Conservation (phyloP, 129 eudicot genomes). For the Flaveria robusta region DNA sequence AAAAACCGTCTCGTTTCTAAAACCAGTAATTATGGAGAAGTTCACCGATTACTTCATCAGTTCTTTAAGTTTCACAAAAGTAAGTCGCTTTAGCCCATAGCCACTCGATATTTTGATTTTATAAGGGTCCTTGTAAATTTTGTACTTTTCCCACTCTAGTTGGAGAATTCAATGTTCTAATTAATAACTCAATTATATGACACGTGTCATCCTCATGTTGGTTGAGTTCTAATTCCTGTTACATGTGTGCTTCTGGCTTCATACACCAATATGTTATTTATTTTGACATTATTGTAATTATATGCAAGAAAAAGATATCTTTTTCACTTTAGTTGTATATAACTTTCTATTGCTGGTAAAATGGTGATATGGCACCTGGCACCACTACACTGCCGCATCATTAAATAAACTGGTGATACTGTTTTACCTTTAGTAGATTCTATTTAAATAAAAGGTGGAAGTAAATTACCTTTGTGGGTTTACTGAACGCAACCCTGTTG, state of each 20-base stretch:
- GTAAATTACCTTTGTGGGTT: no score
- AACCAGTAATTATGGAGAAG: conserved; percentile 66
- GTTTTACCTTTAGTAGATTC: background rate
- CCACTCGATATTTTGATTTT: conserved; percentile 10
- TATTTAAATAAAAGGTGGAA: no score
- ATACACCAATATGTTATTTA: background rate
- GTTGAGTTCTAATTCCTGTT: conserved; percentile 8
- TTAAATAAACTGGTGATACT: background rate
- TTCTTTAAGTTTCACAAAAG: conserved; percentile 76
- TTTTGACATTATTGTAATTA: background rate
- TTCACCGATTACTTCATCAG: conserved; percentile 71
- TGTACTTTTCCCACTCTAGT: conserved; percentile 7
- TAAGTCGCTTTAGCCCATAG: conserved; percentile 18
- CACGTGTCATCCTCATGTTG: conserved; percentile 4
- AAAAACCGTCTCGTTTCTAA: conserved; percentile 59
- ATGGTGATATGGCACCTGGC: background rate
- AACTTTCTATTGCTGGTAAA: background rate
- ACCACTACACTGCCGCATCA: background rate
- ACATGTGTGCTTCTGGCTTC: background rate
- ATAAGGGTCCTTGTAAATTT: conserved; percentile 9
- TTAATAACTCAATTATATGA: background rate
- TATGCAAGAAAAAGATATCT: background rate
- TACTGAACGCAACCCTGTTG: no score
- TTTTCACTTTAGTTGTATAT: background rate
- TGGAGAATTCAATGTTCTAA: conserved; percentile 9